Conservation (phyloP, 176 grass and related monocot species). For the Miscanthus lutarioriparius region DNA sequence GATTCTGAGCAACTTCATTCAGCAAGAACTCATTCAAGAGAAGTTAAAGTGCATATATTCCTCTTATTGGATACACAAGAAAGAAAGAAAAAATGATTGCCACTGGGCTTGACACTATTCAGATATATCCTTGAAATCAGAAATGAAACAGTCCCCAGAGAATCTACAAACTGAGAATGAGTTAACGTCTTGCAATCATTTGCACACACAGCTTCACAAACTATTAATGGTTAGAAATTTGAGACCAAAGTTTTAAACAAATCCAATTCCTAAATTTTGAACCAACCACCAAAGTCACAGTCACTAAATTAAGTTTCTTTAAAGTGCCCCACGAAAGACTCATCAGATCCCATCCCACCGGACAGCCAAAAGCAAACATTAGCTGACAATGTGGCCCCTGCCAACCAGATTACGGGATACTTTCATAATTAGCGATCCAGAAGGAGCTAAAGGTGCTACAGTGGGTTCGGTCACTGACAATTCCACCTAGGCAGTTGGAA, state of each 20-base stretch:
- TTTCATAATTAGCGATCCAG: background rate
- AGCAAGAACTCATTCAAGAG: background rate
- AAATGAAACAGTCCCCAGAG: background rate
- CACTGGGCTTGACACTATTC: background rate
- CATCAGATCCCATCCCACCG: slow-evolving; percentile 7
- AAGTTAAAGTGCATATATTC: background rate
- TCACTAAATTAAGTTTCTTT: slow-evolving; percentile 9
- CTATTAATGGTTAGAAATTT: background rate
- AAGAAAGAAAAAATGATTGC: background rate
- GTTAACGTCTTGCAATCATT: background rate
- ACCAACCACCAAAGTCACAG: background rate
- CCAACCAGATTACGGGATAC: slow-evolving; percentile 5
- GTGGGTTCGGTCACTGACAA: slow-evolving; percentile 4
- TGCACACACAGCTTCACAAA: background rate
- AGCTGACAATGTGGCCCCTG: slow-evolving; percentile 20
- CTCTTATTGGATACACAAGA: background rate
- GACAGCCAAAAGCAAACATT: slow-evolving; percentile 10
- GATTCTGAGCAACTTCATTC: background rate
- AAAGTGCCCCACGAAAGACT: background rate
- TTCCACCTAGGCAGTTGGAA: slow-evolving; percentile 18
- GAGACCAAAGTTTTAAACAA: background rate
- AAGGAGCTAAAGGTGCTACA: slow-evolving; percentile 28
- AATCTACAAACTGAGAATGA: slow-evolving; percentile 12
- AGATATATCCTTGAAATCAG: background rate
- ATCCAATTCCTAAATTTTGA: slow-evolving; percentile 13